Conservation (phyloP, 208 protist species). For the Leishmania amazonensis region DNA sequence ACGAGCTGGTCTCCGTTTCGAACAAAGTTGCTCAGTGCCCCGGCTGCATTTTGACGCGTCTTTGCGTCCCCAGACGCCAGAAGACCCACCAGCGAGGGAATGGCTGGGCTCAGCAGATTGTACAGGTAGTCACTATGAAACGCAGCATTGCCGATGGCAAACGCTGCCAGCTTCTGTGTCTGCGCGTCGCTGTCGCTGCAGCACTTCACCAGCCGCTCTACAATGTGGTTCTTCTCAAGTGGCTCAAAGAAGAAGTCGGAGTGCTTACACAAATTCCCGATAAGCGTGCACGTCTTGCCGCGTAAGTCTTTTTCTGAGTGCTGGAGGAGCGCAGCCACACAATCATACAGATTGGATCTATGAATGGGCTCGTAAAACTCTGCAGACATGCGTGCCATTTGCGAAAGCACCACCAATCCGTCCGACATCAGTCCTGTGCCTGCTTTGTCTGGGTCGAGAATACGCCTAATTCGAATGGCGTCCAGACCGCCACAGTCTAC, state of each 20-base stretch:
- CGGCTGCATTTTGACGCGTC: slow-evolving; percentile 94
- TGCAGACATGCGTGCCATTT: slow-evolving; percentile 85
- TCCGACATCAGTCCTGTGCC: slow-evolving; percentile 79
- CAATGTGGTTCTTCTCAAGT: slow-evolving; percentile 66
- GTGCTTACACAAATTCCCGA: slow-evolving; percentile 96
- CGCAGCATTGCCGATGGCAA: slow-evolving; percentile 95
- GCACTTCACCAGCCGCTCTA: slow-evolving; percentile 78
- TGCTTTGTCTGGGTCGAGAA: slow-evolving; percentile 83
- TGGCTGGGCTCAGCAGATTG: slow-evolving; percentile 58
- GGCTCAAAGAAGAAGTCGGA: slow-evolving; percentile 92
- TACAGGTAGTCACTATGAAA: slow-evolving; percentile 94
- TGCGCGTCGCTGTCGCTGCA: slow-evolving; percentile 82
- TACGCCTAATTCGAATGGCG: slow-evolving; percentile 53
- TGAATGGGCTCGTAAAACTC: slow-evolving; percentile 91
- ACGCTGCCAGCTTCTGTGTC: slow-evolving; percentile 95
- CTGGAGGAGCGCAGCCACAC: slow-evolving; percentile 60
- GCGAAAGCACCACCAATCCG: slow-evolving; percentile 89
- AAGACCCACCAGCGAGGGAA: slow-evolving; percentile 80
- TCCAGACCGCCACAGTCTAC: slow-evolving; percentile 87
- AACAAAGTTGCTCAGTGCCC: slow-evolving; percentile 95
- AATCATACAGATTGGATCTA: slow-evolving; percentile 76
- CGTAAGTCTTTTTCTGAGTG: slow-evolving; percentile 81
- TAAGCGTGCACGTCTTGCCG: slow-evolving; percentile 93
- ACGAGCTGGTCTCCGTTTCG: slow-evolving; percentile 89
- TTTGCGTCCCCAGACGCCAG: slow-evolving; percentile 90